These are phyloP conservation scores for Abelmoschus esculentus DNA, from an alignment of 345 rosid genomes.

Conservation along the genomic window DNA sequence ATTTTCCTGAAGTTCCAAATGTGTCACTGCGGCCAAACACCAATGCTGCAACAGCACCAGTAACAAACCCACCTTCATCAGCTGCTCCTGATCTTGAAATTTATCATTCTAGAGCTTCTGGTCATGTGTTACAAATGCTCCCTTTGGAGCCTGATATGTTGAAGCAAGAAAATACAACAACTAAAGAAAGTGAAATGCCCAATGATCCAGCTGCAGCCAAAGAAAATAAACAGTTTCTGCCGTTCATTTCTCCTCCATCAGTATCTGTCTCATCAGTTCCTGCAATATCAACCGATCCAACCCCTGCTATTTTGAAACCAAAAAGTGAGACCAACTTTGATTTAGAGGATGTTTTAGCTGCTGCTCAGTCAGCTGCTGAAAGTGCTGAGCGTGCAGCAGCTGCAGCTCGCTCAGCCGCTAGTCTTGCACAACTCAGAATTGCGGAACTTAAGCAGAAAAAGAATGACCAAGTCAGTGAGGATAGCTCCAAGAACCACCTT, in stretches of 20 bases:
- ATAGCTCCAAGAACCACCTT: constrained; percentile 53
- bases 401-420: constrained; percentile 88
- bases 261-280: constrained; percentile 26
- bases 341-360: constrained; percentile 73
- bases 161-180: constrained; percentile 24
- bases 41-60: constrained; percentile 35
- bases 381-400: constrained; percentile 85
- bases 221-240: constrained; percentile 57
- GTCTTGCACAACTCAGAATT: constrained; percentile 85
- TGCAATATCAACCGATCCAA: constrained; percentile 13
- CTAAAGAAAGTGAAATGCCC: constrained; percentile 27
- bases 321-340: constrained; percentile 45
- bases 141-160: constrained; percentile 27
- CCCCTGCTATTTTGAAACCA: constrained; percentile 20
- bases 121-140: constrained; percentile 22
- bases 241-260: constrained; percentile 47
- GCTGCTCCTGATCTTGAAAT: constrained; percentile 13
- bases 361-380: constrained; percentile 91
- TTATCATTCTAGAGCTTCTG: constrained; percentile 22
- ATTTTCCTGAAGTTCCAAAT: constrained; percentile 77
- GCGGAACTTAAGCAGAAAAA: constrained; percentile 54
- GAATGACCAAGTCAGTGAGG: constrained; percentile 30
- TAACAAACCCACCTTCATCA: constrained; percentile 16
- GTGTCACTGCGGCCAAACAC: constrained; percentile 35
- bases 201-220: constrained; percentile 16